Evolutionary conservation across 441 rosid species (phyloP).

Genomic region (Croton setiger): DNA sequence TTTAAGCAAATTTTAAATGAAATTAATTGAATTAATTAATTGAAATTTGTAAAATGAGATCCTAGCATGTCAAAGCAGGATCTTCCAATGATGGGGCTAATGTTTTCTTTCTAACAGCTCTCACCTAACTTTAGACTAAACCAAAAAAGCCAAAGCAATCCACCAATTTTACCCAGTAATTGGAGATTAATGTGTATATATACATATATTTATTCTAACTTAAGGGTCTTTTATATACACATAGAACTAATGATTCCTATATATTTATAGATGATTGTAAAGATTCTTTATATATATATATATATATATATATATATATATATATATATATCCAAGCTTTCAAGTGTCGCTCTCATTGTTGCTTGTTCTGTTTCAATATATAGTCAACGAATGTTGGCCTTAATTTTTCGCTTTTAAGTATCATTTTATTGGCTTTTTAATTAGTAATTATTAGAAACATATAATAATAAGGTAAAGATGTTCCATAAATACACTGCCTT

Average conservation of each 20-base stretch:
- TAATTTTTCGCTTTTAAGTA: background rate
- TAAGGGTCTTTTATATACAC: too few relatives aligned
- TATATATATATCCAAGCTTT: background rate
- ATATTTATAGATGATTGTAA: background rate
- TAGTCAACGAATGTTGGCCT: slow-evolving; percentile 19
- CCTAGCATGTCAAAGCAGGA: slow-evolving; percentile 12
- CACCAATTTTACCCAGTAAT: background rate
- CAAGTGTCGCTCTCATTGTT: slow-evolving; percentile 1
- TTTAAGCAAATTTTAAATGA: too few relatives aligned
- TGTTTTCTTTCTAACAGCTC: slow-evolving; percentile 9
- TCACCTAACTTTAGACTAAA: slow-evolving; percentile 21
- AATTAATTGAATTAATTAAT: background rate
- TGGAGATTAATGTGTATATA: background rate
- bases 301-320: too few relatives aligned
- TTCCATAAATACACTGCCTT: too few relatives aligned
- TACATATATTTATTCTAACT: background rate
- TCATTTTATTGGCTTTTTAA: background rate
- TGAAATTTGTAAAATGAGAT: background rate
- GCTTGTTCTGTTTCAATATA: background rate
- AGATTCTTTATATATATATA: slow-evolving; percentile 6
- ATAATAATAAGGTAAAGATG: too few relatives aligned
- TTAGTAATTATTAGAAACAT: too few relatives aligned
- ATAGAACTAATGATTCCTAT: background rate
- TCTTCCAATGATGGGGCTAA: slow-evolving; percentile 16
- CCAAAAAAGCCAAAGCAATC: background rate